phyloP scores from a whole-genome alignment of 495 filamentous ascomycete genomes.

The Jackrogersella multiformis region DNA sequence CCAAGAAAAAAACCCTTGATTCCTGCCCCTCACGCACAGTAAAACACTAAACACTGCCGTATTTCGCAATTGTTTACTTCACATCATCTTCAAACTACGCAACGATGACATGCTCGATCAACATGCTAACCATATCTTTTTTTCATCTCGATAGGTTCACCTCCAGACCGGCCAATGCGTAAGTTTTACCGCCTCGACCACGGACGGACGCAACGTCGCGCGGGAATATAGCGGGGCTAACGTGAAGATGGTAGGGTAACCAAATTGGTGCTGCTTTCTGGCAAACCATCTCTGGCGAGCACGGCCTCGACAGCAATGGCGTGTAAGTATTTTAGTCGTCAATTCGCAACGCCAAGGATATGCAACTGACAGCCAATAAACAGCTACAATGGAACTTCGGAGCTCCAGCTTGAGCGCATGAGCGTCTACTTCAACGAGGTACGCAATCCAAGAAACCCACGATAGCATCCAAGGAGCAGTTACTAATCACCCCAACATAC shows the following conservation, averaged over 20 bases:
- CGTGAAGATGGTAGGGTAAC: constrained; percentile 77
- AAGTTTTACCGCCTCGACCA: constrained; percentile 58
- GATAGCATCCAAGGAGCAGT: neutral
- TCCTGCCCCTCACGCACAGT: constrained; percentile 49
- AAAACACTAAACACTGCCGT: neutral
- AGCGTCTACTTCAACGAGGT: constrained; percentile 99
- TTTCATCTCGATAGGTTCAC: constrained; percentile 77
- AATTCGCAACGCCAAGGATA: constrained; percentile 3
- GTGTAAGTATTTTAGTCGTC: constrained; percentile 53
- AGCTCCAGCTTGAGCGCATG: constrained; percentile 99
- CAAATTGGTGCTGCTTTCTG: constrained; percentile 99
- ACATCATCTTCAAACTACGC: neutral
- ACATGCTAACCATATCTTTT: constrained; percentile 48
- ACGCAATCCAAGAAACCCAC: constrained; percentile 32
- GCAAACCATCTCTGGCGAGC: constrained; percentile 98
- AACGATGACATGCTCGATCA: constrained; percentile 3
- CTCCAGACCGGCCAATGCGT: constrained; percentile 99
- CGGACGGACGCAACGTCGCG: constrained; percentile 20
- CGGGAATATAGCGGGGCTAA: constrained; percentile 50
- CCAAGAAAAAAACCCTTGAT: constrained; percentile 44
- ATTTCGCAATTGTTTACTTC: neutral
- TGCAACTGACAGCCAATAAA: constrained; percentile 46
- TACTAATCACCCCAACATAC: constrained; percentile 18
- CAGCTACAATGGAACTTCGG: constrained; percentile 96
- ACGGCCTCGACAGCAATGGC: constrained; percentile 96